Base-by-base conservation (phyloP, 495 filamentous ascomycete genomes). In the Penicillium silybi region DNA sequence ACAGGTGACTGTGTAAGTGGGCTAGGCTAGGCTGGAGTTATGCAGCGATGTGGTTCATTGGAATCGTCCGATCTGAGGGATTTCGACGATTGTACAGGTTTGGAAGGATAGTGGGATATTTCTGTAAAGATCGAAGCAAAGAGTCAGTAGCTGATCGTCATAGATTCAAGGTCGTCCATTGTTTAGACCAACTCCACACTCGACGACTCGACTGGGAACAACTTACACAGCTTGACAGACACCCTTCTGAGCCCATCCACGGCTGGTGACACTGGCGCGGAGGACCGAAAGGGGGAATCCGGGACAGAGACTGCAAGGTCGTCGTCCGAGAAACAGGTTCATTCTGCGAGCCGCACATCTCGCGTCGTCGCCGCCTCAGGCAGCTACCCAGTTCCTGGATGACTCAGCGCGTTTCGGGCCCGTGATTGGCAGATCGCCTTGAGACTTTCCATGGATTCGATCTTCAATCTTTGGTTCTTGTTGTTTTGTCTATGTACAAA, bases 281-380 rank as follows among this genome's bases (percentile, higher is more conserved):
- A 20, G 40, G 39, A 50, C 34, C 44, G 43, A 51, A 46, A 41
- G 39, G 52, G 57, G 45, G 48, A 49, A 27, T 20, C 46, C 45
- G 39, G 54, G 44, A 41, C 51, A 49, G 47, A 48, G 55, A 29
- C 52, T 45, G 58, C 17, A 29, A 57, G 54, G 58, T 62, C 58
- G 68, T 71, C 68, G 67, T 72, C 69, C 57, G 63, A 70, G 68
- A 61, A 73, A 70, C 66, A 62, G 51, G 59, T 49, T n/a, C n/a
- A n/a, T n/a, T n/a, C n/a, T n/a, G n/a, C 50, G 46, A 59, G 59
- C 59, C 56, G 52, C 56, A 53, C 18, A 53, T 23, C 40, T 44
- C n/a, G 42, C n/a, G 19, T 16, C 9, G 60, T 57, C n/a, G 19
- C 11, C 9, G 60, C 59, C 63, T 61, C 45, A 68, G 67, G 65